Evolutionary conservation across 805 yeast genomes (phyloP).

Genomic region (Ogataea ganodermae): DNA sequence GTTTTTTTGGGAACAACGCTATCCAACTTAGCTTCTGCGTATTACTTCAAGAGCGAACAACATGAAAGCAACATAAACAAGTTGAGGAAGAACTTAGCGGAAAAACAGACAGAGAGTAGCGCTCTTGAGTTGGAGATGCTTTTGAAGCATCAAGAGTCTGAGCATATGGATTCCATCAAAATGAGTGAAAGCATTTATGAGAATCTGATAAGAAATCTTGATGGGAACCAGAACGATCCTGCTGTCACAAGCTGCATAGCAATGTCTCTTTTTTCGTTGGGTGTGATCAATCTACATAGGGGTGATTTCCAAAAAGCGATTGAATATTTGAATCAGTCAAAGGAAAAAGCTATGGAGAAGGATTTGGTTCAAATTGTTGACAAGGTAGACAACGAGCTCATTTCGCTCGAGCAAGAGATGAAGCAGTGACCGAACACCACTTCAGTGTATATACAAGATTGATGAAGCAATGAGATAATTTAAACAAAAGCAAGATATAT

Average conservation of each 20-base stretch:
- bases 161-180: slow-evolving; percentile 12
- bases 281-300: slow-evolving; percentile 70
- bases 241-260: slow-evolving; percentile 44
- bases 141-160: slow-evolving; percentile 13
- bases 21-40: slow-evolving; percentile 32
- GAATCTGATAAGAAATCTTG: slow-evolving; percentile 16
- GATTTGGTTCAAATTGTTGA: slow-evolving; percentile 62
- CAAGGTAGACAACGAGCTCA: slow-evolving; percentile 66
- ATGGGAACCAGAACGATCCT: slow-evolving; percentile 8
- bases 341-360: slow-evolving; percentile 66
- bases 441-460: background rate
- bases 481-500: slow-evolving; percentile 6
- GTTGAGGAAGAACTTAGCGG: slow-evolving; percentile 7
- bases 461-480: background rate
- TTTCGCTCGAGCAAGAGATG: slow-evolving; percentile 25
- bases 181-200: slow-evolving; percentile 26
- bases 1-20: slow-evolving; percentile 25
- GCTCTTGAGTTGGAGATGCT: slow-evolving; percentile 13
- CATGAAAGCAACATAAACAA: slow-evolving; percentile 14
- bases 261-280: slow-evolving; percentile 80
- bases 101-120: slow-evolving; percentile 9
- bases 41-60: slow-evolving; percentile 25
- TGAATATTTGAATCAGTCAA: slow-evolving; percentile 63
- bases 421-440: background rate
- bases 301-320: slow-evolving; percentile 60